A percentile compares a stretch with the other conserved stretches of the same genome.
Conservation (phyloP, 768 basidiomycete species). For the Austroboletus festivus region DNA sequence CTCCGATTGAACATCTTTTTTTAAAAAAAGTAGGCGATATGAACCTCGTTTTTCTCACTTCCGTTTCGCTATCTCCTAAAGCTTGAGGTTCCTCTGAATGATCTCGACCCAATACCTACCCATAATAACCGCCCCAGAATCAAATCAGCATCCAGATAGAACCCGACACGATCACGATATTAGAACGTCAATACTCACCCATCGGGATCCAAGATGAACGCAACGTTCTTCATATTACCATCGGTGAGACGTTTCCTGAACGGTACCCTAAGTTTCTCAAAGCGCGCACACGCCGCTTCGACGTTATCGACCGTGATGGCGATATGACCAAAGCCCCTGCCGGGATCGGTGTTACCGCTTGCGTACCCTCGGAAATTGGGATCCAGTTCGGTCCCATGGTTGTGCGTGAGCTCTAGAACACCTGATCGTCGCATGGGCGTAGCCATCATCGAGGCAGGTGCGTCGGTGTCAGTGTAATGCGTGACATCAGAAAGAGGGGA, state of each 20-base stretch:
- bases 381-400: constrained; percentile 88
- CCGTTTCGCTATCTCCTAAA: constrained; percentile 14
- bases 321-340: constrained; percentile 81
- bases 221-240: constrained; percentile 82
- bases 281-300: constrained; percentile 76
- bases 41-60: background rate
- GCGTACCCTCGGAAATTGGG: constrained; percentile 76
- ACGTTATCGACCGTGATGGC: constrained; percentile 83
- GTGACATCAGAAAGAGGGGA: background rate
- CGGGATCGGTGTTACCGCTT: constrained; percentile 82
- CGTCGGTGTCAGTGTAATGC: no score
- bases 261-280: constrained; percentile 72
- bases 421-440: constrained; percentile 43
- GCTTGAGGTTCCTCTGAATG: constrained; percentile 34
- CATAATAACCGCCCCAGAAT: no score
- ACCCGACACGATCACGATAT: background rate
- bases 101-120: constrained; percentile 61
- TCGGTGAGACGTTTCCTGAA: constrained; percentile 89
- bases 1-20: background rate
- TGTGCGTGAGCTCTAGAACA: constrained; percentile 81
- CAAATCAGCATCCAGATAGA: background rate
- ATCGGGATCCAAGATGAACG: constrained; percentile 84
- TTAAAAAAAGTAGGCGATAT: background rate
- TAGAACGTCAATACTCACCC: constrained; percentile 51
- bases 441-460: background rate